These are phyloP conservation scores for Asclepias syriaca DNA, from an alignment of 257 asterid genomes.

Conservation along the genomic window DNA sequence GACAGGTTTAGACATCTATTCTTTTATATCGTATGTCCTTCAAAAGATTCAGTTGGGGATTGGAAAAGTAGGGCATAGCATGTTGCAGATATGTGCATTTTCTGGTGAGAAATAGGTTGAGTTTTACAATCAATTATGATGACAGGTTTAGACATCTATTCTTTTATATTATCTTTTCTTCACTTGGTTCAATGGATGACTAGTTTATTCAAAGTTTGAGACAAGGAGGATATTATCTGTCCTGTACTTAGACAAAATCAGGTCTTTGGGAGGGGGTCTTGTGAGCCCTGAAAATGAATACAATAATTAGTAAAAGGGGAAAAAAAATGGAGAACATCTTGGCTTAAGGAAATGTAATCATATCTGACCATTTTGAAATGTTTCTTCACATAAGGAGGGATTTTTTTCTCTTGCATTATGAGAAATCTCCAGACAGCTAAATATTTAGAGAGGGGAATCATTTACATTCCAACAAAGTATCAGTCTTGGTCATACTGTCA, in stretches of 20 bases:
- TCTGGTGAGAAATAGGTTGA: background rate
- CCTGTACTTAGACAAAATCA: background rate
- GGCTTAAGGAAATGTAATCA: no score
- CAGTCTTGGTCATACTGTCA: no score
- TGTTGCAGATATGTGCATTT: background rate
- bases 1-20: background rate
- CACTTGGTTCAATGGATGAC: background rate
- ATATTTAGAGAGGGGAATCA: no score
- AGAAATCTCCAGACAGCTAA: no score
- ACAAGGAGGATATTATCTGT: background rate
- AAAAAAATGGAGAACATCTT: no score
- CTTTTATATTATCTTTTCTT: background rate
- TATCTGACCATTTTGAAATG: no score
- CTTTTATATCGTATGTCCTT: background rate
- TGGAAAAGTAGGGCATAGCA: background rate
- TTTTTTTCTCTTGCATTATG: no score
- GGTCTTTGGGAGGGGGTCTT: background rate
- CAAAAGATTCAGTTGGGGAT: background rate
- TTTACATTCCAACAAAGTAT: no score
- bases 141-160: background rate
- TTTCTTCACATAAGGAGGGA: no score
- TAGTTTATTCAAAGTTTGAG: background rate
- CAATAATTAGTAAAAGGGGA: no score
- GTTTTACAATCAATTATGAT: background rate
- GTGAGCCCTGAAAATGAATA: background rate